A percentile compares a stretch with the other conserved stretches of the same genome.
phyloP scores from a whole-genome alignment of 345 rosid genomes.

The Populus euphratica region DNA sequence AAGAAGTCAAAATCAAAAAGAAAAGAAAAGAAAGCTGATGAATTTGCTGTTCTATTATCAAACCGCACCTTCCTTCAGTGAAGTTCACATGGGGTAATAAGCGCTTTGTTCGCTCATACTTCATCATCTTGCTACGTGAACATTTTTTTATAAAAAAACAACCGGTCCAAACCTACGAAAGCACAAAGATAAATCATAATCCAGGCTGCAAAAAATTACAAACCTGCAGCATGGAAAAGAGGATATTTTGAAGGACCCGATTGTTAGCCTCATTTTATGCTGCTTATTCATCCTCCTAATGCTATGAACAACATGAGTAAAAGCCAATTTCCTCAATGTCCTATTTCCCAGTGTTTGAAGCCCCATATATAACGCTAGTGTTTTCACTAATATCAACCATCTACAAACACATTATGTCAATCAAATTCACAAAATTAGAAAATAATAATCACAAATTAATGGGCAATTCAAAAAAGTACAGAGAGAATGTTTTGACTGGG shows the following conservation, averaged over 20 bases:
- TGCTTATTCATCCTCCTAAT: conserved; percentile 72
- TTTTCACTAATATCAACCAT: conserved; percentile 58
- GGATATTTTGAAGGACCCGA: conserved; percentile 71
- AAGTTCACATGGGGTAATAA: no score
- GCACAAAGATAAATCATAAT: no score
- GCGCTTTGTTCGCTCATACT: no score
- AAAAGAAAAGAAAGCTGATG: neutral
- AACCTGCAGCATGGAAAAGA: conserved; percentile 65
- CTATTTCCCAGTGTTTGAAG: conserved; percentile 79
- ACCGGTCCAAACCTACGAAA: no score
- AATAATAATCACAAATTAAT: neutral
- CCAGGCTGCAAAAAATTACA: no score
- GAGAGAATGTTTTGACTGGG: no score
- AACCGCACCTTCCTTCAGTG: no score
- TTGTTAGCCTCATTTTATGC: conserved; percentile 69
- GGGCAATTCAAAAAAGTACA: neutral
- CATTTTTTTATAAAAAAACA: no score
- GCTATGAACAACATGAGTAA: conserved; percentile 74
- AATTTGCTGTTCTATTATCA: no score
- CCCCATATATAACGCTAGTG: conserved; percentile 72
- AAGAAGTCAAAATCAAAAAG: neutral
- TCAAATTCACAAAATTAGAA: neutral
- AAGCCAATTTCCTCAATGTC: conserved; percentile 64
- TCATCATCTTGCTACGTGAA: no score
- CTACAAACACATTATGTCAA: conserved; percentile 28